phyloP scores from a whole-genome alignment of 2,329 filamentous ascomycete genomes.

The Fusarium torulosum region DNA sequence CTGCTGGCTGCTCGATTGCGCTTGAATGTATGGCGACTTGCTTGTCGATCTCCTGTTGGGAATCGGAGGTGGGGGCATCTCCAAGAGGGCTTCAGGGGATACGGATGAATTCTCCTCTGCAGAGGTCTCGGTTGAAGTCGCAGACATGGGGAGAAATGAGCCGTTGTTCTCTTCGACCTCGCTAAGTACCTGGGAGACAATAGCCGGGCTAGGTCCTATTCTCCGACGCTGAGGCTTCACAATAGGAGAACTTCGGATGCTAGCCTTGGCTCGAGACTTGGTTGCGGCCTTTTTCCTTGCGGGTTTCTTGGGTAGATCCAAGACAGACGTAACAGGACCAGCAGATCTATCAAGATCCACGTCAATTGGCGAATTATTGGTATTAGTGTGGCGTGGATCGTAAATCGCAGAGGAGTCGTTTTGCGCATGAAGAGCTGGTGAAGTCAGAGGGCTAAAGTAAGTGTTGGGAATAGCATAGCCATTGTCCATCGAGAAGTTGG shows the following conservation, averaged over 20 bases:
- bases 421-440: slow-evolving; percentile 78
- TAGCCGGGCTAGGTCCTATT: slow-evolving; percentile 63
- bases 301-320: slow-evolving; percentile 64
- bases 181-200: slow-evolving; percentile 67
- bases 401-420: slow-evolving; percentile 42
- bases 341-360: slow-evolving; percentile 65
- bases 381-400: slow-evolving; percentile 51
- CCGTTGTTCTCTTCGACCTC: slow-evolving; percentile 62
- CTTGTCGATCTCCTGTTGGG: slow-evolving; percentile 73
- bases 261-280: slow-evolving; percentile 65
- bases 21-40: slow-evolving; percentile 75
- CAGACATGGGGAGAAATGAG: slow-evolving; percentile 55
- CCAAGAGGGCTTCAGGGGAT: slow-evolving; percentile 71
- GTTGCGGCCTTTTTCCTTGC: slow-evolving; percentile 63
- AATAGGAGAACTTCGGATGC: slow-evolving; percentile 78
- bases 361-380: slow-evolving; percentile 66
- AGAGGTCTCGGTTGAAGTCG: slow-evolving; percentile 64
- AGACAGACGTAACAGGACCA: slow-evolving; percentile 54
- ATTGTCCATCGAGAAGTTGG: slow-evolving; percentile 72
- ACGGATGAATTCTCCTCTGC: slow-evolving; percentile 73
- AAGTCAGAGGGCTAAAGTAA: slow-evolving; percentile 87
- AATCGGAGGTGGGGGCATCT: slow-evolving; percentile 76
- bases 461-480: slow-evolving; percentile 74
- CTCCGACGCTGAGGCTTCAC: slow-evolving; percentile 74
- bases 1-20: slow-evolving; percentile 59